Evolutionary conservation across 805 yeast species (phyloP).

Genomic region (Wickerhamomyces xylosicus): DNA sequence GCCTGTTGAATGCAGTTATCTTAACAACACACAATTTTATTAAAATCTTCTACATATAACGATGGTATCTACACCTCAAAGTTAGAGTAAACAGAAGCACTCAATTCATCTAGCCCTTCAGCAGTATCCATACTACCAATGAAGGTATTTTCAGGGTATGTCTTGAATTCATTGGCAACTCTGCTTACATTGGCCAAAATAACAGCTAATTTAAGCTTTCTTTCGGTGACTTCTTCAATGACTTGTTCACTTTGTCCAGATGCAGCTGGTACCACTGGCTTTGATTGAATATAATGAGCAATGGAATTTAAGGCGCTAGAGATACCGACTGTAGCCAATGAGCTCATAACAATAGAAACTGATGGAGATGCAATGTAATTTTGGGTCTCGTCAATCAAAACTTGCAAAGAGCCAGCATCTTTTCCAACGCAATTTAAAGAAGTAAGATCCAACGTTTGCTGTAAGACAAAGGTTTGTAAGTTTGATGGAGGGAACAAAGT

Average conservation of each 20-base stretch:
- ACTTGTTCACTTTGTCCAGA: constrained; percentile 5
- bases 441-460: constrained; percentile 38
- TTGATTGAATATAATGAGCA: constrained; percentile 1
- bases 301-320: constrained; percentile 26
- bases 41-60: too few relatives aligned
- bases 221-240: constrained; percentile 12
- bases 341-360: constrained; percentile 21
- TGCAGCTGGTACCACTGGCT: background rate
- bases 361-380: constrained; percentile 31
- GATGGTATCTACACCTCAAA: too few relatives aligned
- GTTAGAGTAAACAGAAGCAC: constrained; percentile 86
- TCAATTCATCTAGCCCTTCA: constrained; percentile 70
- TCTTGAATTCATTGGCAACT: constrained; percentile 48
- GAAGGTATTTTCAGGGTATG: constrained; percentile 28
- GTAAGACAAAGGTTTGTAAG: constrained; percentile 41
- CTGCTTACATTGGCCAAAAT: constrained; percentile 59
- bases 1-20: too few relatives aligned
- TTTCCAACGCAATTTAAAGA: constrained; percentile 22
- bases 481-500: constrained; percentile 40
- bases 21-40: too few relatives aligned
- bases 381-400: constrained; percentile 32
- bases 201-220: constrained; percentile 49
- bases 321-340: constrained; percentile 25
- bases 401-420: constrained; percentile 21
- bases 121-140: constrained; percentile 34